phyloP scores from a whole-genome alignment of 331 rosid genomes.

The Quercus phellos region DNA sequence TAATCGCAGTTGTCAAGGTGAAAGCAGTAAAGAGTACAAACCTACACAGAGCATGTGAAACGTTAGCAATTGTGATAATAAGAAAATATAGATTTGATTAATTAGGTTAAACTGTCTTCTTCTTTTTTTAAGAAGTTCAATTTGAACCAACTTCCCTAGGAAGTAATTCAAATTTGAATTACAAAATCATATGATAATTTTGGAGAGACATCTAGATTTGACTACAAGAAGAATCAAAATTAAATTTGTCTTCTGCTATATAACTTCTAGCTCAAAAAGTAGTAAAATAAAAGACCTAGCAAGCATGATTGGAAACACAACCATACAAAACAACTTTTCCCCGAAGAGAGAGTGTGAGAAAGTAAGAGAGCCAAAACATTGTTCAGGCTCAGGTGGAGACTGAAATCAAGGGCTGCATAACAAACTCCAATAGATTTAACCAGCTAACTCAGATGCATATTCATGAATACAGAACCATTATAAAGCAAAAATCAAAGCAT shows the following conservation, averaged over 20 bases:
- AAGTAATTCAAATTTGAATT: neutral
- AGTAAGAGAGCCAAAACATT: neutral
- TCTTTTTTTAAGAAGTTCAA: neutral
- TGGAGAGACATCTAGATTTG: neutral
- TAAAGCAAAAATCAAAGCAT: neutral
- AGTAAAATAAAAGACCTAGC: neutral
- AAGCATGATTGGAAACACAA: neutral
- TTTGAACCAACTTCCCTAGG: neutral
- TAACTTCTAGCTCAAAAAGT: neutral
- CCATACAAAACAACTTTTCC: neutral
- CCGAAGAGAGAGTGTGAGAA: neutral
- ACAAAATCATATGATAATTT: slow-evolving; percentile 3
- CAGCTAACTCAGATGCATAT: neutral
- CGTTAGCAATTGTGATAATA: neutral
- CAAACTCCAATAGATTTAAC: neutral
- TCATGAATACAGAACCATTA: neutral
- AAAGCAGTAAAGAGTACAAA: slow-evolving; percentile 67
- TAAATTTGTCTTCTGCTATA: neutral
- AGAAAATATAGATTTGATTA: too few relatives aligned
- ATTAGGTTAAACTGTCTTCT: neutral
- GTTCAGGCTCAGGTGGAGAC: neutral
- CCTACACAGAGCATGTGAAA: slow-evolving; percentile 42
- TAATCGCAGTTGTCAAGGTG: slow-evolving; percentile 74
- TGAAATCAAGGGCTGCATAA: neutral
- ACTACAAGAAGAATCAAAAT: slow-evolving; percentile 4